Base-by-base conservation (phyloP, 2,329 filamentous ascomycete species). In the Sporothrix globosa region DNA sequence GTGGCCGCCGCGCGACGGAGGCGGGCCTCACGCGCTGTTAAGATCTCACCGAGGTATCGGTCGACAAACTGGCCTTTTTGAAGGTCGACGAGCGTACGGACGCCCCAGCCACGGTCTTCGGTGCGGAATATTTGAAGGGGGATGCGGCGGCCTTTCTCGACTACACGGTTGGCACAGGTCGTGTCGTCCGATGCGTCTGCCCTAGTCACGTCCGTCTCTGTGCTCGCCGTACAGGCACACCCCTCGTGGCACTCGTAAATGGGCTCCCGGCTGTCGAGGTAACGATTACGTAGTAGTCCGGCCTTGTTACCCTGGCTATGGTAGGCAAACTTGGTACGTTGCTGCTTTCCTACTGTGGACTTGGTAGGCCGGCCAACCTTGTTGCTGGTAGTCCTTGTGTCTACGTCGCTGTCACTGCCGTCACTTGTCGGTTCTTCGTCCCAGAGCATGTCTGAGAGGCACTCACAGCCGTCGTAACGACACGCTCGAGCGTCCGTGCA, bases 211-310 rank as follows among this genome's bases (percentile, higher is more conserved):
- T 27, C 53, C 3, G 7, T 19, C 19, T 24, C 56, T 21, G 66
- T 50, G 9, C 34, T 34, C 34, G 0, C 78, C 76, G 2, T 84
- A 75, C 92, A 96, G 2, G 80, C 81, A 79, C 92, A 96, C 10
- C 84, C 86, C 2, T 85, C 81, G 75, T 96, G 92, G 77, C 92
- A 96, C 76, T 96, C 92, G 79, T 94, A 95, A 70, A 96, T 91
- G 0, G 90, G 87, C 46, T 85, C 78, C 52, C 85, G 83, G 34
- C 85, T 87, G 30, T 83, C 75, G 14, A 89, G 81, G 56, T 86
- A 81, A 56, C 82, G 82, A 34, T 82, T 81, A 21, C 86, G 81
- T 58, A 91, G 78, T 21, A 85, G 81, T 0, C 85, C 87, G 1
- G 82, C 82, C 70, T 84, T 85, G 13, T 75, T 74, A 0, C 88